Percentiles rank a stretch among this genome's conserved stretches.
Evolutionary conservation across 345 rosid genomes (phyloP).

Genomic region (Gossypium mustelinum): DNA sequence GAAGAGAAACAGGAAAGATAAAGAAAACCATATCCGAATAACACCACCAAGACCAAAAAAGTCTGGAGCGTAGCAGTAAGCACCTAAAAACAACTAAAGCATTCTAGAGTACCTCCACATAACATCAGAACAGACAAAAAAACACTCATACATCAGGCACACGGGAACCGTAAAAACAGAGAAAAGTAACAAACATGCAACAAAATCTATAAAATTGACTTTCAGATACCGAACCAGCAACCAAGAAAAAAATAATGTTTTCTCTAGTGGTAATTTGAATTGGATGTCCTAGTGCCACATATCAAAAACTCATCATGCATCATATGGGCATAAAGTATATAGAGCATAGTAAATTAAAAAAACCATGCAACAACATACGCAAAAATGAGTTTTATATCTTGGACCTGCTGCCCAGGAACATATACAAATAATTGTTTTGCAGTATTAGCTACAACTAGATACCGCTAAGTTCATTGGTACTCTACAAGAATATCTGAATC

Average conservation of each 20-base stretch:
- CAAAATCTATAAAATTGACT: background rate
- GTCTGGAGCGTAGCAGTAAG: too few relatives aligned
- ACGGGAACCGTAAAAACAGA: background rate
- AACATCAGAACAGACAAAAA: conserved; percentile 1
- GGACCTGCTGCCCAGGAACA: conserved; percentile 2
- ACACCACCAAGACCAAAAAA: background rate
- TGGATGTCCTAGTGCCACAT: background rate
- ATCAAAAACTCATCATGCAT: too few relatives aligned
- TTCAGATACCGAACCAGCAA: background rate
- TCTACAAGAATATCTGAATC: conserved; percentile 8
- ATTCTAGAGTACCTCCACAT: background rate
- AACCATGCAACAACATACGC: background rate
- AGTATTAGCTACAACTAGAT: background rate
- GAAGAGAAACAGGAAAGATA: background rate
- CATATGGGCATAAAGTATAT: background rate
- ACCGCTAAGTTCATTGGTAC: background rate
- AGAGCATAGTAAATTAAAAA: background rate
- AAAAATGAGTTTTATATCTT: background rate
- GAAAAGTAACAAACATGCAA: background rate
- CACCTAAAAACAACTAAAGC: background rate
- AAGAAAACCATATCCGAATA: background rate
- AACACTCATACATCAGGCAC: background rate
- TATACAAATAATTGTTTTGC: background rate
- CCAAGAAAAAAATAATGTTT: background rate
- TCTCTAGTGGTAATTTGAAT: background rate